Evolutionary conservation across 179 eudicot genomes (phyloP).

Genomic region (Camellia oleifera): DNA sequence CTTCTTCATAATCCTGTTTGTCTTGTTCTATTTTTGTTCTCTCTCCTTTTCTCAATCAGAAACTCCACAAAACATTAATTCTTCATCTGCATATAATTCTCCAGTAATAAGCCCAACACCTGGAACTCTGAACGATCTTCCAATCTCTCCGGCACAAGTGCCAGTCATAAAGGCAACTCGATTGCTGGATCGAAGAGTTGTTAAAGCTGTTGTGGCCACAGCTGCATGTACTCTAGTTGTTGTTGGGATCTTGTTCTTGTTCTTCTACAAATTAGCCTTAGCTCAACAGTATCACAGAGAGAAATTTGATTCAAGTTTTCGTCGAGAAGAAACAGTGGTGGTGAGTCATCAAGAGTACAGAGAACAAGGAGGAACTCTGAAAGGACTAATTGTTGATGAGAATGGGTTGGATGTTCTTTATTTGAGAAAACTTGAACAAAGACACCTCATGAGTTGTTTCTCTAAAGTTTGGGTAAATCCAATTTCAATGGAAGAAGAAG

Average conservation of each 20-base stretch:
- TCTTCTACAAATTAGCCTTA: slow-evolving; percentile 32
- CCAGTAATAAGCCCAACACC: neutral
- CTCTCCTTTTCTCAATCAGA: neutral
- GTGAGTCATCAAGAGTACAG: slow-evolving; percentile 31
- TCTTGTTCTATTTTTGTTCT: neutral
- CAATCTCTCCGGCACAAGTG: slow-evolving; percentile 5
- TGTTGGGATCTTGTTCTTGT: slow-evolving; percentile 39
- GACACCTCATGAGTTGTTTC: slow-evolving; percentile 27
- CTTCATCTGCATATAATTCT: neutral
- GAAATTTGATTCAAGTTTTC: slow-evolving; percentile 26
- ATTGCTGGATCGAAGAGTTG: neutral
- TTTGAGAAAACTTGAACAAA: slow-evolving; percentile 48
- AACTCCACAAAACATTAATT: neutral
- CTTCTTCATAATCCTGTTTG: neutral
- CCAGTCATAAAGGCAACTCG: neutral
- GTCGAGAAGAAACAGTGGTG: slow-evolving; percentile 30
- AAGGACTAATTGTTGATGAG: slow-evolving; percentile 69
- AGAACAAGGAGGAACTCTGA: slow-evolving; percentile 45
- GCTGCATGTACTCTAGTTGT: slow-evolving; percentile 48
- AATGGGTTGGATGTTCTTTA: slow-evolving; percentile 71
- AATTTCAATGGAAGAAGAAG: slow-evolving; percentile 22
- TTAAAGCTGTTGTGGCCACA: slow-evolving; percentile 58
- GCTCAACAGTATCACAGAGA: slow-evolving; percentile 21
- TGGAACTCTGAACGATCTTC: neutral
- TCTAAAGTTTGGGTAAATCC: slow-evolving; percentile 42